Percentiles rank a stretch among this genome's conserved stretches.
Evolutionary conservation across 257 asterid genomes (phyloP).

Genomic region (Linaria vulgaris): DNA sequence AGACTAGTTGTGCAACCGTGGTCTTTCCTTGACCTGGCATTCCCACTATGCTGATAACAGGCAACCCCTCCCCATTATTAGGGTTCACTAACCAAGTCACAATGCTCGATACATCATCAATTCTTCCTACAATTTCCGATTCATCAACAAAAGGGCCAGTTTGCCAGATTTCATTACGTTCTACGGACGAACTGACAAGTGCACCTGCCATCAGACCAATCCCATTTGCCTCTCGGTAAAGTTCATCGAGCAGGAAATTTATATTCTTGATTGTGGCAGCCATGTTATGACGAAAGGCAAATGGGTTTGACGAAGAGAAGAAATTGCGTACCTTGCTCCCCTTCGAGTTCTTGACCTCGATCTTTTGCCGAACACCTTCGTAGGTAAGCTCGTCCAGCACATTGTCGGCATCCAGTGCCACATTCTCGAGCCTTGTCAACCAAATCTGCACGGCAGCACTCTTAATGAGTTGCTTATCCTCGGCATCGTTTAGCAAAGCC

Average conservation of each 20-base stretch:
- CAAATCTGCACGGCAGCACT: constrained; percentile 11
- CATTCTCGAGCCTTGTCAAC: constrained; percentile 17
- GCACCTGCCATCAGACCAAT: not conserved
- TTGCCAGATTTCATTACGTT: not conserved
- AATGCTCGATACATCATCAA: constrained; percentile 13
- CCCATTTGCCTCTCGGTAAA: constrained; percentile 3
- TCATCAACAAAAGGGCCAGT: constrained; percentile 21
- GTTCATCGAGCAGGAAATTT: not conserved
- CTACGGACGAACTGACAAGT: constrained; percentile 1
- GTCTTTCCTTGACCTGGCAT: constrained; percentile 27
- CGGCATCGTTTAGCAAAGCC: constrained; percentile 30
- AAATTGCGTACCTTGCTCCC: constrained; percentile 8
- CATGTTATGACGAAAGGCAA: constrained; percentile 14
- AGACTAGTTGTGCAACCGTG: constrained; percentile 9
- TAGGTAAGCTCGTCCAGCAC: constrained; percentile 23
- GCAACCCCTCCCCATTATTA: constrained; percentile 1
- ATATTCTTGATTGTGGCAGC: constrained; percentile 15
- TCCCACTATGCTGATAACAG: constrained; percentile 19
- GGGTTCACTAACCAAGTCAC: constrained; percentile 13
- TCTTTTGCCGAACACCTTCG: not conserved
- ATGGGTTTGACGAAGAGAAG: constrained; percentile 20
- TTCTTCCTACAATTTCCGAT: constrained; percentile 24
- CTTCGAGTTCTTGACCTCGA: not conserved
- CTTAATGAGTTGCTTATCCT: constrained; percentile 10
- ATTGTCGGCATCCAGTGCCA: constrained; percentile 25